Evolutionary conservation across 306 rosid genomes (phyloP).

Genomic region (apple (Malus domestica)): DNA sequence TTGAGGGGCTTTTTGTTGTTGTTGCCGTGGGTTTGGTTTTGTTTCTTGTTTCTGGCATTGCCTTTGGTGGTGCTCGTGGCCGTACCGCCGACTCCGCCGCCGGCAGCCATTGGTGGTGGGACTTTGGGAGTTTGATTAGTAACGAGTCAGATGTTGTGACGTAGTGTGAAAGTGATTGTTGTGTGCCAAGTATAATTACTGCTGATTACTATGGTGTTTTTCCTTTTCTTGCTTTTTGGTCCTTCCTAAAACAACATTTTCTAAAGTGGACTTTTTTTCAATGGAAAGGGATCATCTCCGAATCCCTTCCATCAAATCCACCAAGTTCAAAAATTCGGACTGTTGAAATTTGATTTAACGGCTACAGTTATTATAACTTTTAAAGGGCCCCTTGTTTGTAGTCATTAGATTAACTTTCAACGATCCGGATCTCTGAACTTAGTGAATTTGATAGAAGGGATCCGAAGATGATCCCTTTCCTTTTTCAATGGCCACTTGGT

Average conservation of each 20-base stretch:
- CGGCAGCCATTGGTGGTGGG: slow-evolving; percentile 21
- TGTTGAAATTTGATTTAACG: too few relatives aligned
- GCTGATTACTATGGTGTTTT: neutral
- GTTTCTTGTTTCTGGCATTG: slow-evolving; percentile 7
- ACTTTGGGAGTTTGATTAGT: neutral
- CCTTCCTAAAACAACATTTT: neutral
- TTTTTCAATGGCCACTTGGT: neutral
- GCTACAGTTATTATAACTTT: too few relatives aligned
- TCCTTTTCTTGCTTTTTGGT: neutral
- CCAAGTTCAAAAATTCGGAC: too few relatives aligned
- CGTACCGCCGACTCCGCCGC: neutral
- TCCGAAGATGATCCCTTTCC: too few relatives aligned
- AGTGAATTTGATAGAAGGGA: too few relatives aligned
- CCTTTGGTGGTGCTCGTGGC: slow-evolving; percentile 3
- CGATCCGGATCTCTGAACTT: too few relatives aligned
- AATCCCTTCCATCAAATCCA: too few relatives aligned
- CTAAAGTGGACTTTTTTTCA: too few relatives aligned
- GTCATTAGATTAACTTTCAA: rapidly evolving
- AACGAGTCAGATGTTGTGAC: neutral
- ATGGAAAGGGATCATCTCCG: rapidly evolving
- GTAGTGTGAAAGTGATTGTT: neutral
- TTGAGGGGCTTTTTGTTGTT: neutral
- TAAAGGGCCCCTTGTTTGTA: too few relatives aligned
- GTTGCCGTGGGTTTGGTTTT: neutral
- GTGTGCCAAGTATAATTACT: neutral